Evolutionary conservation across 352 stramenopile species (phyloP), one percentile per base, ranked within the genome.

Genomic region (Phytophthora melonis): DNA sequence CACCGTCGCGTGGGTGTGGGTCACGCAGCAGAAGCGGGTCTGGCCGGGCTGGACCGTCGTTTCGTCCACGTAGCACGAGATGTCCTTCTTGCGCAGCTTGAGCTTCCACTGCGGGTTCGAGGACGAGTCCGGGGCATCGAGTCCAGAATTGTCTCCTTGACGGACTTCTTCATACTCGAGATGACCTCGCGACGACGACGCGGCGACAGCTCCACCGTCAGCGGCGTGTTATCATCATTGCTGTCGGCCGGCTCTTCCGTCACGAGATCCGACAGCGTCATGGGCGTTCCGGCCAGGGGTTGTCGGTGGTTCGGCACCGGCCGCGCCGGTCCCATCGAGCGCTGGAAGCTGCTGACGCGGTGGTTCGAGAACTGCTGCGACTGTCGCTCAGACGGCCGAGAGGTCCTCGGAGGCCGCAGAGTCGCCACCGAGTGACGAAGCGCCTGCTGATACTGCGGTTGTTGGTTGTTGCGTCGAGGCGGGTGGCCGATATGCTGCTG

Each of bases 11-110:
- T 63, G 58, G 13, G 78, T 86, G 66, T 86, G 72, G 47, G 68
- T 78, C 39, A 86, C 78, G 58, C 79, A 87, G 64, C 79, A 86
- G 68, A 87, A 86, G 23, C 79, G 74, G 11, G 71, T 83, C 68
- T 89, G 79, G 1, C 72, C 77, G 5, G 70, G 57, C 27, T 58
- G 49, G 47, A 70, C 64, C 11, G 68, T 81, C 3, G 69, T 69
- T 43, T 86, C 63, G 67, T 89, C 82, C 6, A 84, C 66, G 59
- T 80, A 86, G 68, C 85, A 89, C 41, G 75, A 59, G 13, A 83
- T 58, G 45, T 73, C 69, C 13, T 80, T 81, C 68, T 78, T 84
- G 6, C 67, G 53, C 14, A 79, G 62, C 64, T 86, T 85, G 52
- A 70, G 58, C 39, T 78, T 78, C 82, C 82, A 84, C n/a, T 78